A percentile compares a stretch with the other conserved stretches of the same genome.
phyloP scores from a whole-genome alignment of 805 yeast species.

The Starmerella cellae region DNA sequence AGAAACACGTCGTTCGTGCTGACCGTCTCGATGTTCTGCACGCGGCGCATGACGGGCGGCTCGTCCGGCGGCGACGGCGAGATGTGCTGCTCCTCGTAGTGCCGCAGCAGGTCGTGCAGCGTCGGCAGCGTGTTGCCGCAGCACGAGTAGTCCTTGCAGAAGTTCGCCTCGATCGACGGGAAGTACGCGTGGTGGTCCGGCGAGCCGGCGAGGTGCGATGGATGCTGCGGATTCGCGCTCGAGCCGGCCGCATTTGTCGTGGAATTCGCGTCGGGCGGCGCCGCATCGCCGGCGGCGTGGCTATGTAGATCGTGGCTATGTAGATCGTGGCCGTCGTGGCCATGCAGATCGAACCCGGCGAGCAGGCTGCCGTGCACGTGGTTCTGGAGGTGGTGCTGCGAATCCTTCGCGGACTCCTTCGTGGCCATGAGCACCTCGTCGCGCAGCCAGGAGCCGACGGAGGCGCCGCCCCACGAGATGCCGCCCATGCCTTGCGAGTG shows the following conservation, averaged over 20 bases:
- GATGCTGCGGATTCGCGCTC: not conserved
- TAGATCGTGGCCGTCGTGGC: not conserved
- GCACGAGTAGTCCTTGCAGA: slow-evolving; percentile 91
- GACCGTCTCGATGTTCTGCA: slow-evolving; percentile 66
- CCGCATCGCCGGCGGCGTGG: slow-evolving; percentile 1
- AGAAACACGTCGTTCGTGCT: slow-evolving; percentile 87
- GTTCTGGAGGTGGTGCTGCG: not conserved
- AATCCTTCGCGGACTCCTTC: slow-evolving; percentile 9
- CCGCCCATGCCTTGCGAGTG: slow-evolving; percentile 98
- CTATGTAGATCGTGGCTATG: slow-evolving; percentile 2
- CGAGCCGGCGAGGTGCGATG: slow-evolving; percentile 22
- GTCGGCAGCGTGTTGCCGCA: slow-evolving; percentile 90
- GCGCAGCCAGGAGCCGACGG: slow-evolving; percentile 89
- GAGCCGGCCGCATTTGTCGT: not conserved
- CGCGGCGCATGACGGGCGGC: slow-evolving; percentile 26
- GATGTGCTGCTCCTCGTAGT: slow-evolving; percentile 93
- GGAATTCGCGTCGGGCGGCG: not conserved
- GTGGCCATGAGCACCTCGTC: slow-evolving; percentile 46
- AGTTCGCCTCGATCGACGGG: slow-evolving; percentile 88
- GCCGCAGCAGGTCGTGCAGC: slow-evolving; percentile 80
- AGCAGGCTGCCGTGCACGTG: not conserved
- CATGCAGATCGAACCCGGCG: slow-evolving; percentile 9
- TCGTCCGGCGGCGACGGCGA: slow-evolving; percentile 41
- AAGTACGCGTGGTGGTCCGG: slow-evolving; percentile 51
- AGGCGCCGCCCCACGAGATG: slow-evolving; percentile 89